Conservation (phyloP, 176 grass and related monocot genomes). For the Canna indica region DNA sequence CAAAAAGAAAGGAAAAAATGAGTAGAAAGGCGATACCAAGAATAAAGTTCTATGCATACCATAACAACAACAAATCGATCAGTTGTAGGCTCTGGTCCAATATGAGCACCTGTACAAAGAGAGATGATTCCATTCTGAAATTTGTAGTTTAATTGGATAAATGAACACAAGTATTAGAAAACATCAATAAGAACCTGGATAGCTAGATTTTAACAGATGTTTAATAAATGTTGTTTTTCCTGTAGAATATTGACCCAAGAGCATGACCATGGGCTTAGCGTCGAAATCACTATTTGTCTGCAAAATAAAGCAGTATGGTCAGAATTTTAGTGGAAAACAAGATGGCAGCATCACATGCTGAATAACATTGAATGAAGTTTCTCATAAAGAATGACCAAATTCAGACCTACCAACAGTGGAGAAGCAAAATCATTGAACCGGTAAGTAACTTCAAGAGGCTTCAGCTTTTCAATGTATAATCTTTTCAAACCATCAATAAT, state of each 20-base stretch:
- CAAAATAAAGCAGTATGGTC: too few species aligned
- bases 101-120: slow-evolving; percentile 65
- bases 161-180: too few species aligned
- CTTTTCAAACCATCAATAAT: slow-evolving; percentile 88
- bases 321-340: too few species aligned
- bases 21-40: too few species aligned
- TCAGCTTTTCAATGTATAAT: slow-evolving; percentile 86
- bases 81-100: slow-evolving; percentile 97
- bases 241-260: slow-evolving; percentile 97
- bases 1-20: too few species aligned
- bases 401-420: slow-evolving; percentile 50
- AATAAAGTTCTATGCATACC: slow-evolving; percentile 27
- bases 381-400: too few species aligned
- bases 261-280: slow-evolving; percentile 99
- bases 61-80: slow-evolving; percentile 95
- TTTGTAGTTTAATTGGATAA: too few species aligned
- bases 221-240: slow-evolving; percentile 99
- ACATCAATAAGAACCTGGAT: slow-evolving; percentile 74
- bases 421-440: slow-evolving; percentile 94
- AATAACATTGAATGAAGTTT: too few species aligned
- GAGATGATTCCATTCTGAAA: background rate
- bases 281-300: slow-evolving; percentile 98
- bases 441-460: slow-evolving; percentile 95
- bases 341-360: too few species aligned
- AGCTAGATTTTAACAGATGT: slow-evolving; percentile 74